Evolutionary conservation across 1,284 basidiomycete species (phyloP).

Genomic region (Heimioporus retisporus): DNA sequence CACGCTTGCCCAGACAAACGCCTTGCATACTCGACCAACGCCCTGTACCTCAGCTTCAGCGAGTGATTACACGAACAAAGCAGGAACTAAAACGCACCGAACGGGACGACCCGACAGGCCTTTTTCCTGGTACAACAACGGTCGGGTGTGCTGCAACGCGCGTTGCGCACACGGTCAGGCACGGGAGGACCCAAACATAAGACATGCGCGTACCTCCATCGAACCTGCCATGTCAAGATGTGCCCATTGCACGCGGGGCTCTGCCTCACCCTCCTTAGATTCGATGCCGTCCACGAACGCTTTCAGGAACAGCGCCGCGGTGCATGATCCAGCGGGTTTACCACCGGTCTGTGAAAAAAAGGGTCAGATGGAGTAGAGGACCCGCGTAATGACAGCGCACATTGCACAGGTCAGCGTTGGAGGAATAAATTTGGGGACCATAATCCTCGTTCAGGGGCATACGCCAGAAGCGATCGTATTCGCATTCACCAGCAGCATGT

Average conservation of each 20-base stretch:
- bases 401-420: conserved; percentile 89
- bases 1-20: conserved; percentile 33
- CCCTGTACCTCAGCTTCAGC: conserved; percentile 15
- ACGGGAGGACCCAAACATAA: too few species aligned
- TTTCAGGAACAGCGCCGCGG: conserved; percentile 92
- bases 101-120: conserved; percentile 89
- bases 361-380: conserved; percentile 3
- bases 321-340: conserved; percentile 78
- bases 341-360: conserved; percentile 63
- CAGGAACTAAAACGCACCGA: conserved; percentile 37
- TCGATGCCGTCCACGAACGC: conserved; percentile 83
- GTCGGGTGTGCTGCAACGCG: conserved; percentile 56
- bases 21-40: conserved; percentile 39
- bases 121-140: conserved; percentile 73
- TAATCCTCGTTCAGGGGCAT: conserved; percentile 89
- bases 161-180: background rate
- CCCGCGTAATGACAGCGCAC: conserved; percentile 51
- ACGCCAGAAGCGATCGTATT: conserved; percentile 88
- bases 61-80: background rate
- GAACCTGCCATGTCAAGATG: conserved; percentile 90
- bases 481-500: conserved; percentile 74
- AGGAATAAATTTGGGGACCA: conserved; percentile 79
- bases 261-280: conserved; percentile 55
- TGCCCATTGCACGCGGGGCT: conserved; percentile 74
- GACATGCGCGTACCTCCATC: conserved; percentile 66